Evolutionary conservation across 257 asterid species (phyloP), one percentile per base, ranked within the genome.

Genomic region (Fraxinus cuspidata): DNA sequence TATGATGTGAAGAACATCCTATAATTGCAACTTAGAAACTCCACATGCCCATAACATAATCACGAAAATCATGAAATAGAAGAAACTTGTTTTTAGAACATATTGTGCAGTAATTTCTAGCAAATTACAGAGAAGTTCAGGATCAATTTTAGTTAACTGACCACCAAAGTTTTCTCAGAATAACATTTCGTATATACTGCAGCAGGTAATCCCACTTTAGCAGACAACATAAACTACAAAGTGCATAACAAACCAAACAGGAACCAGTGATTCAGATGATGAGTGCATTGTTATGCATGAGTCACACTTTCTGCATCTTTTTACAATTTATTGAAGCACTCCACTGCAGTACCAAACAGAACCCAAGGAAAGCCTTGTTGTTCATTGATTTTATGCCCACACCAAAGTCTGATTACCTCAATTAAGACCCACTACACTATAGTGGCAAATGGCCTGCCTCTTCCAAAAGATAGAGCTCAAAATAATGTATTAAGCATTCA

Each of bases 201-300:
- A 38, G 37, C 38, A 71, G 74, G 60, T 38, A 71, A 40, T 38
- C 60, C 77, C 34, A 47, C 77, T 74, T 25, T 19, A 74, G 70
- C 23, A 53, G 77, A 19, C 37, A 28, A 21, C 10, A 32, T 58
- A 70, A 74, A 67, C 8, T 9, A 53, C 31, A 35, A 8, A 58
- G 66, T 58, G 28, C 66, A 58, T 7, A 58, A 23, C 31, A 74
- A 74, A 53, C 53, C 51, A 74, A 56, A 53, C 23, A 74, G 53
- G 70, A 58, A 58, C 7, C 21, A 74, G 70, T 56, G 53, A 21
- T 58, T 58, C 70, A 34, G 25, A 8, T 44, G 40, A 67, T 21
- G 3, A 19, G 28, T 19, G 11, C 70, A 77, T 1, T 11, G 4
- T 7, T 21, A 4, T 21, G 29, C 66, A 1, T 58, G 29, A 58